These are phyloP conservation scores for Rhizophagus clarus DNA, from an alignment of 192 early-diverging fungal species.

Conservation along the genomic window DNA sequence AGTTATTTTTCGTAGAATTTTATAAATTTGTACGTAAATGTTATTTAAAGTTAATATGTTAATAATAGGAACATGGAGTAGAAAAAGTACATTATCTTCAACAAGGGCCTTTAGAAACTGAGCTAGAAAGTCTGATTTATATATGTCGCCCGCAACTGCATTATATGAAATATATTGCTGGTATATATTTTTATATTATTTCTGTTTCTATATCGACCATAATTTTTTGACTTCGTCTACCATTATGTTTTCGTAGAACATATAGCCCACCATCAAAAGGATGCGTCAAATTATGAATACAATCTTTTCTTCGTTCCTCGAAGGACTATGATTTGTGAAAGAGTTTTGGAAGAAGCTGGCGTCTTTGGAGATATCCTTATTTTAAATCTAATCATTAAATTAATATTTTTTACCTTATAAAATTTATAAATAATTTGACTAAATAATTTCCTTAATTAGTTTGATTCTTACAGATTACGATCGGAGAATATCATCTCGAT, in stretches of 20 bases:
- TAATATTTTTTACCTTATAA: background rate
- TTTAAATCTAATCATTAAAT: background rate
- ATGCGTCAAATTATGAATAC: constrained; percentile 43
- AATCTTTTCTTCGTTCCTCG: constrained; percentile 88
- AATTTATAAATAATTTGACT: background rate
- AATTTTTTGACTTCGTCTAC: constrained; percentile 32
- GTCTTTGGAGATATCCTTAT: constrained; percentile 74
- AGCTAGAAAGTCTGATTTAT: constrained; percentile 79
- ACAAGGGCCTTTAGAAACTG: constrained; percentile 64
- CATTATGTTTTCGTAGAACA: constrained; percentile 29
- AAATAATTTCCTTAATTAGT: constrained; percentile 18
- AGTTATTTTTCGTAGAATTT: constrained; percentile 2
- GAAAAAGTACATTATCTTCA: constrained; percentile 91
- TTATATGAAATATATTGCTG: constrained; percentile 85
- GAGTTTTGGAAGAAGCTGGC: constrained; percentile 91
- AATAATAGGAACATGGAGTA: constrained; percentile 86
- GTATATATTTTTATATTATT: constrained; percentile 43
- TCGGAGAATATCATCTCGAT: constrained; percentile 91
- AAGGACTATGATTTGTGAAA: constrained; percentile 87
- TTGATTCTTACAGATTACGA: constrained; percentile 47
- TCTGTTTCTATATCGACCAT: background rate
- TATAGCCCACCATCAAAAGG: constrained; percentile 21
- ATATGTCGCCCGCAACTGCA: constrained; percentile 76
- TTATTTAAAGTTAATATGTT: background rate
- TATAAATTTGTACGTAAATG: background rate